Percentiles rank a stretch among this genome's conserved stretches.
Conservation (phyloP, 2,329 filamentous ascomycete genomes). For the Rosellinia necatrix region DNA sequence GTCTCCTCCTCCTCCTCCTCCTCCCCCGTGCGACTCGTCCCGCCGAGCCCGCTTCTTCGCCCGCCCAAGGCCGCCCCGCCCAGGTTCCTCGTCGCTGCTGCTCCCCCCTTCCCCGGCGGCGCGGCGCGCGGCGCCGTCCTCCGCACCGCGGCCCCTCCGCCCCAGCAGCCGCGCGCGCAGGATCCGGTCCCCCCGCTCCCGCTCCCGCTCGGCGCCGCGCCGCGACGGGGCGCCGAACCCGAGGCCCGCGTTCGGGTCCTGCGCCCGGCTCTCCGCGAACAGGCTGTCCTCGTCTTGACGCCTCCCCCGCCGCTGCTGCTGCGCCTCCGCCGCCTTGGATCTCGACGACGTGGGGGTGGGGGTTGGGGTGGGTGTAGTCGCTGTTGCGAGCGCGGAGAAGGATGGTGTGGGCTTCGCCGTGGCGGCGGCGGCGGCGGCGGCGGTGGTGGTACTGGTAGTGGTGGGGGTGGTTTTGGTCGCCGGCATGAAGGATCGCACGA, state of each 20-base stretch:
- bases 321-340: background rate
- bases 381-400: constrained; percentile 28
- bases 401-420: constrained; percentile 13
- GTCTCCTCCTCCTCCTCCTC: background rate
- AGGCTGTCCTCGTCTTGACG: constrained; percentile 24
- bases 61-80: constrained; percentile 40
- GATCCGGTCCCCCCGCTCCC: constrained; percentile 27
- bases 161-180: constrained; percentile 34
- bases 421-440: background rate
- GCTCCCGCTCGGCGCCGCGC: constrained; percentile 1
- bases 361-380: background rate
- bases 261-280: constrained; percentile 29
- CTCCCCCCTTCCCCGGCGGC: constrained; percentile 22
- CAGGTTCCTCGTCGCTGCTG: constrained; percentile 39
- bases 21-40: constrained; percentile 15
- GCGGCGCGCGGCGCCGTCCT: constrained; percentile 19
- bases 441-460: background rate
- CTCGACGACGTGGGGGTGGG: background rate
- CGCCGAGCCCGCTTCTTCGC: constrained; percentile 35
- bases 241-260: constrained; percentile 38
- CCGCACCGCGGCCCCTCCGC: constrained; percentile 25
- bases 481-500: constrained; percentile 27
- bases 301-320: constrained; percentile 7
- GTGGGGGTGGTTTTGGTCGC: too few species aligned
- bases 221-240: constrained; percentile 19